These are phyloP conservation scores for Echria macrotheca DNA, from an alignment of 495 filamentous ascomycete genomes.

Conservation along the genomic window DNA sequence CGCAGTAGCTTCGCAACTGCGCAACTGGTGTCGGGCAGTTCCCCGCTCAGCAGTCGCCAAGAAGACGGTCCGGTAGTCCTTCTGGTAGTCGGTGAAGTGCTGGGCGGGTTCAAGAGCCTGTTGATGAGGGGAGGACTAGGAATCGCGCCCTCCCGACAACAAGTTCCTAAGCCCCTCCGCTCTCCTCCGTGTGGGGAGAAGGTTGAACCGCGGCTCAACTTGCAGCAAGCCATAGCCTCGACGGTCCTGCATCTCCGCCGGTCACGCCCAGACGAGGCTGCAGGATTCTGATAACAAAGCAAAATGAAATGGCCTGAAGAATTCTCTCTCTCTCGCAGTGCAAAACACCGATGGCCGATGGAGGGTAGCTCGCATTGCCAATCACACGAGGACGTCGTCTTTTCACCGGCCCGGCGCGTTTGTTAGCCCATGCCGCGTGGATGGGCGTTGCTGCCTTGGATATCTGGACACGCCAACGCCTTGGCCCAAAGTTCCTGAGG, in stretches of 20 bases:
- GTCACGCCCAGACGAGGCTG: neutral
- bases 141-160: constrained; percentile 2
- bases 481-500: neutral
- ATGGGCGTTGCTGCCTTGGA: neutral
- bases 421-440: neutral
- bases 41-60: no score
- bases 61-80: no score
- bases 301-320: neutral
- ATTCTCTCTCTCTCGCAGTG: neutral
- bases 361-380: neutral
- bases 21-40: no score
- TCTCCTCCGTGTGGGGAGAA: neutral
- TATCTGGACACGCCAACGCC: neutral
- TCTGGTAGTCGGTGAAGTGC: neutral
- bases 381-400: neutral
- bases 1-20: no score
- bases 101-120: no score
- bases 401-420: neutral
- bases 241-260: constrained; percentile 3
- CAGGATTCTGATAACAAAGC: neutral
- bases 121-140: neutral
- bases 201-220: neutral
- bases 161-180: neutral
- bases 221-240: constrained; percentile 8
- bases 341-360: neutral